Conservation (phyloP, 139 green algal genomes). For the Dunaliella sp. region DNA sequence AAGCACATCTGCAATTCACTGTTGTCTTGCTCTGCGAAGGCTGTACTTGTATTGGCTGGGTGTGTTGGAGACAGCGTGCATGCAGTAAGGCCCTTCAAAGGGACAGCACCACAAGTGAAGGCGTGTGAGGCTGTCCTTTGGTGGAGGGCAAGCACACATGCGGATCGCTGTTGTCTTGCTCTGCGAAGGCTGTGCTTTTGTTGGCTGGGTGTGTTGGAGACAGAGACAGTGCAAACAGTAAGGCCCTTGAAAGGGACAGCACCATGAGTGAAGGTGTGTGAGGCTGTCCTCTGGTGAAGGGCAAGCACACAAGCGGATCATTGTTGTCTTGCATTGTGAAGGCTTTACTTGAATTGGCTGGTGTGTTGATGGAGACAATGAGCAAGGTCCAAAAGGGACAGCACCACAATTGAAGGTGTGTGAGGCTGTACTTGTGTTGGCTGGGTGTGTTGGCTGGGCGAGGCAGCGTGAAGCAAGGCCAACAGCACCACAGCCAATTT, state of each 20-base stretch:
- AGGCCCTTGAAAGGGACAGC: slow-evolving; percentile 88
- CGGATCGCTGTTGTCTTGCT: no score
- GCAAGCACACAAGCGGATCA: no score
- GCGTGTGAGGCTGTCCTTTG: background rate
- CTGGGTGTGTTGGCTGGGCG: slow-evolving; percentile 71
- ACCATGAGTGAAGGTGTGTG: background rate
- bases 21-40: no score
- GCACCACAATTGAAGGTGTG: background rate
- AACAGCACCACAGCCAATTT: no score
- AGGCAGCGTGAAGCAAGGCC: no score
- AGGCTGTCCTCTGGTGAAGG: slow-evolving; percentile 47
- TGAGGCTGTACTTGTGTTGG: background rate
- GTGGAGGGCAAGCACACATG: background rate
- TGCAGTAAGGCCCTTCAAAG: slow-evolving; percentile 96
- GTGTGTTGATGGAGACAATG: slow-evolving; percentile 90
- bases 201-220: slow-evolving; percentile 80
- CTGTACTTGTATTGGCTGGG: slow-evolving; percentile 27
- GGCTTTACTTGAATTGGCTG: background rate
- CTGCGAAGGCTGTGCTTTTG: no score
- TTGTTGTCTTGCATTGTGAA: no score
- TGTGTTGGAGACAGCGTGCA: slow-evolving; percentile 89
- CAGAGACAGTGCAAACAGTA: no score
- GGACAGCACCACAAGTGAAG: slow-evolving; percentile 12
- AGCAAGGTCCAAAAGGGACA: slow-evolving; percentile 82
- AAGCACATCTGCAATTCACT: no score